Percentiles rank a stretch among this genome's conserved stretches.
These are phyloP conservation scores for Boletus edulis DNA, from an alignment of 768 basidiomycete species.

Conservation along the genomic window DNA sequence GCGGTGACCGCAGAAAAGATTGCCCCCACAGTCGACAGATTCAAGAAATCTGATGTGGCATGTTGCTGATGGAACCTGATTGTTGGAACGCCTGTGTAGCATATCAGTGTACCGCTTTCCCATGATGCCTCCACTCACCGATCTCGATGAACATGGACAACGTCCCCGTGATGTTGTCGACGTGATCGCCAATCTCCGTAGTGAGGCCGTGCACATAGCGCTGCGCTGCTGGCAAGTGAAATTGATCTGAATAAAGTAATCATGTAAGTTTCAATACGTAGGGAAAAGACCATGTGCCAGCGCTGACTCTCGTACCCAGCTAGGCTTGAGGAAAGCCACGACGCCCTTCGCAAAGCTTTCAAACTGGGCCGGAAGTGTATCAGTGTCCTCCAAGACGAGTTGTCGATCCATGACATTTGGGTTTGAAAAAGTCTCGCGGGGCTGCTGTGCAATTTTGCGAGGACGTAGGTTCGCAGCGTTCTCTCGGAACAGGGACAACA, in stretches of 20 bases:
- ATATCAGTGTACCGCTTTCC: conserved; percentile 24
- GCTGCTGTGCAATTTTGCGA: conserved; percentile 41
- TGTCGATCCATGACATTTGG: conserved; percentile 35
- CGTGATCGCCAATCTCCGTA: conserved; percentile 51
- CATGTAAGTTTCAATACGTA: conserved; percentile 6
- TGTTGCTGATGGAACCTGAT: conserved; percentile 56
- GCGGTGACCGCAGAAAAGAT: conserved; percentile 57
- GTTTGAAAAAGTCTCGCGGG: conserved; percentile 38
- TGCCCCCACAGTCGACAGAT: conserved; percentile 52
- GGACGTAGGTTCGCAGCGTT: conserved; percentile 57
- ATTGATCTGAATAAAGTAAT: conserved; percentile 38
- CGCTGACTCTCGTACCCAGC: conserved; percentile 43
- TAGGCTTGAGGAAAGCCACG: conserved; percentile 49
- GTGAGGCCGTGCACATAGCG: conserved; percentile 52
- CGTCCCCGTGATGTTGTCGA: conserved; percentile 51
- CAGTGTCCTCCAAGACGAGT: conserved; percentile 40
- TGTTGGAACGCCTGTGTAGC: conserved; percentile 47
- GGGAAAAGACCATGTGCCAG: neutral
- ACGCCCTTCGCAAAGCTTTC: conserved; percentile 47
- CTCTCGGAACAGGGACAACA: conserved; percentile 50
- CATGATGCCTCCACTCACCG: conserved; percentile 32
- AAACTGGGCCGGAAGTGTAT: conserved; percentile 47
- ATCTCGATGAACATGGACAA: conserved; percentile 52
- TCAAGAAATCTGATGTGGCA: conserved; percentile 46
- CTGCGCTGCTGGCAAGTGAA: conserved; percentile 50